These are phyloP conservation scores for Trichosanthes cucumerina DNA, from an alignment of 306 rosid genomes.

Conservation along the genomic window DNA sequence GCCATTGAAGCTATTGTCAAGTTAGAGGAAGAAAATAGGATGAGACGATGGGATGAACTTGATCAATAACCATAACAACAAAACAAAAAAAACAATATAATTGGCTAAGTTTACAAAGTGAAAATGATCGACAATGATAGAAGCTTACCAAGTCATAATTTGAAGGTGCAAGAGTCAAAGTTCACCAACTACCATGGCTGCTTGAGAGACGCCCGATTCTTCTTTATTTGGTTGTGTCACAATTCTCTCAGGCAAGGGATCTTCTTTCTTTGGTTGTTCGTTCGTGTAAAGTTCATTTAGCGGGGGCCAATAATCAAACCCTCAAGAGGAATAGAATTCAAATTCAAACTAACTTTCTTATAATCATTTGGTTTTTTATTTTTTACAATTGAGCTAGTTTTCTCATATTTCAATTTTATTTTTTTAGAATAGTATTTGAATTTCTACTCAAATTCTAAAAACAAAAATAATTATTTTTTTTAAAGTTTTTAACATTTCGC, in stretches of 20 bases:
- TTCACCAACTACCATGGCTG: neutral
- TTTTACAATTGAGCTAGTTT: no score
- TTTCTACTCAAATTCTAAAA: no score
- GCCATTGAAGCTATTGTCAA: conserved; percentile 31
- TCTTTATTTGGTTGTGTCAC: no score
- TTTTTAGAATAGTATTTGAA: no score
- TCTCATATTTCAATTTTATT: no score
- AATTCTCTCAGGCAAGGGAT: no score
- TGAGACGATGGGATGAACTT: neutral
- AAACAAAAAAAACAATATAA: neutral
- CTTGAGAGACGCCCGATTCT: neutral
- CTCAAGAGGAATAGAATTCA: neutral
- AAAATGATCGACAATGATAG: neutral
- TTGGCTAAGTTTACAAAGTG: neutral
- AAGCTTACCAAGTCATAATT: neutral
- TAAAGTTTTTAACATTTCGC: no score
- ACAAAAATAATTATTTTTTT: no score
- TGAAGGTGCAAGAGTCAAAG: neutral
- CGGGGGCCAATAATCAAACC: no score
- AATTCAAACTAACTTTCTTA: neutral
- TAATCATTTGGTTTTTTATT: no score
- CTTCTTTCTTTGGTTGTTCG: no score
- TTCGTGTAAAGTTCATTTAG: no score
- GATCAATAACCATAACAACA: neutral
- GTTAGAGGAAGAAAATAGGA: neutral